A percentile compares a stretch with the other conserved stretches of the same genome.
phyloP scores from a whole-genome alignment of 2,329 filamentous ascomycete species.

The Alternaria alternata region DNA sequence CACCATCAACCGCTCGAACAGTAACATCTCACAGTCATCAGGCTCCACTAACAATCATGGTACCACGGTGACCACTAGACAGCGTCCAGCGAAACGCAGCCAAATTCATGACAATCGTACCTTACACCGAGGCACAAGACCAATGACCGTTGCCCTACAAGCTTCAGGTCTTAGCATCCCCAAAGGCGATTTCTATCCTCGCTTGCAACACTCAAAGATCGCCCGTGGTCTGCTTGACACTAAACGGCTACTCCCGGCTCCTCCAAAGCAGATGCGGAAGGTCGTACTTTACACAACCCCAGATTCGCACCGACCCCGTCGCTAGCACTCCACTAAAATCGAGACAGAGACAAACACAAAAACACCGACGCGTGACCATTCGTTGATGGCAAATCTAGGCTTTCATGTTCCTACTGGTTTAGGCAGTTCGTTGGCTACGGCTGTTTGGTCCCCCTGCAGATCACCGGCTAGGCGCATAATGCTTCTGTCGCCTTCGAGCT shows the following conservation, averaged over 20 bases:
- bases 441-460: constrained; percentile 18
- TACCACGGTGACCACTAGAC: too few relatives aligned
- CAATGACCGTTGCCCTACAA: too few relatives aligned
- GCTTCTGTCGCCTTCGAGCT: constrained; percentile 15
- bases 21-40: too few relatives aligned
- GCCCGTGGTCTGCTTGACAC: not conserved
- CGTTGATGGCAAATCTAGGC: not conserved
- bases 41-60: too few relatives aligned
- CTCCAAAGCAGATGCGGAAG: constrained; percentile 12
- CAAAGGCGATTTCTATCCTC: too few relatives aligned
- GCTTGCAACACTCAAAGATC: not conserved
- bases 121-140: too few relatives aligned
- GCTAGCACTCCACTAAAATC: not conserved
- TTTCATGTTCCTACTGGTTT: constrained; percentile 15
- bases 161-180: too few relatives aligned
- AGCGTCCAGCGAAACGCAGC: too few relatives aligned
- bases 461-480: constrained; percentile 21
- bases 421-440: constrained; percentile 22
- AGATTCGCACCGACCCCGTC: constrained; percentile 5
- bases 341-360: not conserved
- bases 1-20: not conserved
- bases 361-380: constrained; percentile 11
- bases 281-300: constrained; percentile 2
- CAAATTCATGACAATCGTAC: too few relatives aligned
- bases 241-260: constrained; percentile 1